Evolutionary conservation across 129 eudicot genomes (phyloP), one percentile per base, ranked within the genome.

Genomic region (Silybum marianum): DNA sequence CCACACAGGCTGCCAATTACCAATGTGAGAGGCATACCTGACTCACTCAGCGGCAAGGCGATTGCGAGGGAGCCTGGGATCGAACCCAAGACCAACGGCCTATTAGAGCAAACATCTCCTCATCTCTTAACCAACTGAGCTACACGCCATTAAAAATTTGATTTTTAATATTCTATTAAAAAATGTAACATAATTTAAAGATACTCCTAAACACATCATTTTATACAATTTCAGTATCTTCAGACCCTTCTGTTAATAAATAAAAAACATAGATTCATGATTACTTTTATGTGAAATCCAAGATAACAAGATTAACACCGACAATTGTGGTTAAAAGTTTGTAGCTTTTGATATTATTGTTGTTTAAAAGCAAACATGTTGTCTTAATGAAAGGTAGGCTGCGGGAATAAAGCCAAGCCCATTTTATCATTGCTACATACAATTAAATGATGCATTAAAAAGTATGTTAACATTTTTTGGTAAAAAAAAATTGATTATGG

Each of bases 321-420:
- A 60, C 74, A 83, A 71, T 40, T 23, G 44, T 70, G 82, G 21
- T 77, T 22, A 60, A 58, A 58, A 65, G 3, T 23, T 54, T 65
- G 78, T 72, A 62, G 73, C 46, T 36, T 68, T 71, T 4, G 13
- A 4, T 78, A 79, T 51, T 79, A 26, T 14, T 62, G 24, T 60
- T 80, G 65, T 42, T 58, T 22, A 23, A 58, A 58, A 58, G 66
- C 66, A 58, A 58, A 58, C 66, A 58, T 58, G 66, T 58, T 58
- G 23, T 58, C 66, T 82, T 75, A 67, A 75, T 67, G 76, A 21
- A 75, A 48, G 75, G 85, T 51, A 74, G 85, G 85, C 75, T 65
- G 16, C 30, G 25, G 54, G 75, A 23, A 54, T 26, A 80, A 51
- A 30, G 28, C 54, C 7, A 66, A 24, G 22, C n/a, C 13, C 9